These are phyloP conservation scores for Geotrichum fermentans DNA, from an alignment of 1,139 yeast genomes.

Conservation along the genomic window DNA sequence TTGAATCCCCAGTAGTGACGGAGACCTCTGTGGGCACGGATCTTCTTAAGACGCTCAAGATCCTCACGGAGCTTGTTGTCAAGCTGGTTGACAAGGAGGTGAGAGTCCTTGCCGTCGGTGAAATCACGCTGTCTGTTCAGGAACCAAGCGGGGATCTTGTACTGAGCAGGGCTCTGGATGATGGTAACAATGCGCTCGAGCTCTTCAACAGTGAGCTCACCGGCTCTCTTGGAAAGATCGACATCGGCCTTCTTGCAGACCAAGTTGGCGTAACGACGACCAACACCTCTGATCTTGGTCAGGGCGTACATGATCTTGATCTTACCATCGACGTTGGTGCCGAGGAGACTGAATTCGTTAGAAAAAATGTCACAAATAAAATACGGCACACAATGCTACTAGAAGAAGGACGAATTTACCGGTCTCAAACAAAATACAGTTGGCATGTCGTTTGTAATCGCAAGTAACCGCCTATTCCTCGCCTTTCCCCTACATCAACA, in stretches of 20 bases:
- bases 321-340: conserved; percentile 99
- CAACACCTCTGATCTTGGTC: conserved; percentile 99
- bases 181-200: conserved; percentile 99
- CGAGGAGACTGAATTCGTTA: conserved; percentile 68
- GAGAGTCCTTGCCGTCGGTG: conserved; percentile 98
- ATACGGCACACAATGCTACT: not conserved
- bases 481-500: too few species aligned
- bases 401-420: too few species aligned
- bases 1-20: conserved; percentile 98
- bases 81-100: conserved; percentile 96
- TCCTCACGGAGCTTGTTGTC: conserved; percentile 99
- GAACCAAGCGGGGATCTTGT: conserved; percentile 99
- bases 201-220: conserved; percentile 99
- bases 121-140: conserved; percentile 99
- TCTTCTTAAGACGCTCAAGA: conserved; percentile 98
- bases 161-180: conserved; percentile 99
- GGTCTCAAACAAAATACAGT: too few species aligned
- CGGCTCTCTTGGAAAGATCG: conserved; percentile 97
- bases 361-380: not conserved
- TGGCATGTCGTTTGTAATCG: too few species aligned
- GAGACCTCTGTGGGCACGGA: conserved; percentile 99
- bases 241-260: conserved; percentile 99
- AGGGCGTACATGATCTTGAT: conserved; percentile 99
- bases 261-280: conserved; percentile 99
- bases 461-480: too few species aligned